Conservation (phyloP, 2,329 filamentous ascomycete genomes). For the Dendryphion nanum region DNA sequence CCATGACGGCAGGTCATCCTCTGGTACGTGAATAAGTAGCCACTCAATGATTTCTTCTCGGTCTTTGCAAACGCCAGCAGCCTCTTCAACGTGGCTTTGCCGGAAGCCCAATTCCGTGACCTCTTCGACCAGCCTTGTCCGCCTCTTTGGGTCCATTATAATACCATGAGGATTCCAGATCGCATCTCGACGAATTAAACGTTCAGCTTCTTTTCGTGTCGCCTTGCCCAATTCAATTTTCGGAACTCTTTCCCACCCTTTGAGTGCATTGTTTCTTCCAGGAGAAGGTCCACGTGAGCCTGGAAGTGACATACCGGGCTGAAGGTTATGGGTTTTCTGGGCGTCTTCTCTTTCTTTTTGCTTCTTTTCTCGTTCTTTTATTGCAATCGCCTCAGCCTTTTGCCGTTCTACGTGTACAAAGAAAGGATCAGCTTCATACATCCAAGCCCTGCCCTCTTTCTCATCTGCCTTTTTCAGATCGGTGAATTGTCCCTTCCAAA, state of each 20-base stretch:
- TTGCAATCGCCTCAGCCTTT: conserved; percentile 69
- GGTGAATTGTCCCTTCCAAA: conserved; percentile 89
- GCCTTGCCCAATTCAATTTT: conserved; percentile 91
- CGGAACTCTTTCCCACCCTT: conserved; percentile 79
- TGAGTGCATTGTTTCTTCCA: conserved; percentile 51
- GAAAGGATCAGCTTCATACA: conserved; percentile 97
- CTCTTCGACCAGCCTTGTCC: conserved; percentile 65
- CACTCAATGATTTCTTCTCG: conserved; percentile 91
- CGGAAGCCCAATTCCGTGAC: conserved; percentile 80
- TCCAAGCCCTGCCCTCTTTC: conserved; percentile 74
- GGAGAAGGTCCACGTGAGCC: conserved; percentile 26
- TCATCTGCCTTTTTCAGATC: conserved; percentile 78
- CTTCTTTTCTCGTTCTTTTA: conserved; percentile 74
- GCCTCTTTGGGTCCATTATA: conserved; percentile 59
- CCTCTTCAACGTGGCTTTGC: conserved; percentile 85
- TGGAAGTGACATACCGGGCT: conserved; percentile 31
- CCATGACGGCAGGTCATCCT: conserved; percentile 93
- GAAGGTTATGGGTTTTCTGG: conserved; percentile 61
- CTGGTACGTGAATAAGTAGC: conserved; percentile 93
- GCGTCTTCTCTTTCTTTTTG: conserved; percentile 53
- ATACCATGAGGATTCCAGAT: conserved; percentile 85
- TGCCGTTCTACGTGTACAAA: conserved; percentile 75
- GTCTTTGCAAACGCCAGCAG: conserved; percentile 82
- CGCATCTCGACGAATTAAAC: conserved; percentile 71
- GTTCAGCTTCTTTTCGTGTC: conserved; percentile 76